Conservation (phyloP, 2,329 filamentous ascomycete genomes). For the Penicillium janthinellum region DNA sequence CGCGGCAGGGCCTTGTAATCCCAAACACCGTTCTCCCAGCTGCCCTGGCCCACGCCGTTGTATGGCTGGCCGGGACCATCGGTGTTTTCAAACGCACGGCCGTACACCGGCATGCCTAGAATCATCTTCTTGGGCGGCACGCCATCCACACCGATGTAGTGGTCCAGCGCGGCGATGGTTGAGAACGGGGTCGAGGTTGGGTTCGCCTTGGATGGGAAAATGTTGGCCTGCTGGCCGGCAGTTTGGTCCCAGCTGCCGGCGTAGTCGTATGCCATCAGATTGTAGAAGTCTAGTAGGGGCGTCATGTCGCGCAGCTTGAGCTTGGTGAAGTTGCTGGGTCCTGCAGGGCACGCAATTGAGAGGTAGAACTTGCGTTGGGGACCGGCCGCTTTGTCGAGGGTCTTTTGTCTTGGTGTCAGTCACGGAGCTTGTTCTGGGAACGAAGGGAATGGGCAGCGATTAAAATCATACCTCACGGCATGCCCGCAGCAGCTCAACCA, state of each 20-base stretch:
- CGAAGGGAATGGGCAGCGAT: background rate
- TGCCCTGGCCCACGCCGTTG: slow-evolving; percentile 69
- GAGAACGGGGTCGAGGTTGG: slow-evolving; percentile 75
- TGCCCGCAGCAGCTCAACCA: slow-evolving; percentile 47
- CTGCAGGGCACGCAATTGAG: slow-evolving; percentile 53
- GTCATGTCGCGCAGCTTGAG: slow-evolving; percentile 51
- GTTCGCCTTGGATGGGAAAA: slow-evolving; percentile 63
- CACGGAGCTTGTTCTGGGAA: background rate
- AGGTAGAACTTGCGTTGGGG: slow-evolving; percentile 49
- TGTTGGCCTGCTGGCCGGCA: slow-evolving; percentile 80
- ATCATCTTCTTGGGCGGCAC: slow-evolving; percentile 74
- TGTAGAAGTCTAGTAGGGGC: slow-evolving; percentile 54
- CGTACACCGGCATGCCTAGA: slow-evolving; percentile 94
- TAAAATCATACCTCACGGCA: slow-evolving; percentile 41
- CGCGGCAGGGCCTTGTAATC: slow-evolving; percentile 85
- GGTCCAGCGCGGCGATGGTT: slow-evolving; percentile 67
- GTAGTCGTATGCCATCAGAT: slow-evolving; percentile 82
- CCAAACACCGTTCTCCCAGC: slow-evolving; percentile 82
- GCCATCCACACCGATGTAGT: slow-evolving; percentile 64
- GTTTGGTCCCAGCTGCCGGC: slow-evolving; percentile 74
- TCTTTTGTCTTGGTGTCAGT: slow-evolving; percentile 25
- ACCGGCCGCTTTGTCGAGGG: slow-evolving; percentile 43
- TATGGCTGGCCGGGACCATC: slow-evolving; percentile 72
- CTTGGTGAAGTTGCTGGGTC: slow-evolving; percentile 48
- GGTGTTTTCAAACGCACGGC: slow-evolving; percentile 80